These are phyloP conservation scores for Amaranthus hypochondriacus DNA, from an alignment of 148 eudicot species.

Conservation along the genomic window DNA sequence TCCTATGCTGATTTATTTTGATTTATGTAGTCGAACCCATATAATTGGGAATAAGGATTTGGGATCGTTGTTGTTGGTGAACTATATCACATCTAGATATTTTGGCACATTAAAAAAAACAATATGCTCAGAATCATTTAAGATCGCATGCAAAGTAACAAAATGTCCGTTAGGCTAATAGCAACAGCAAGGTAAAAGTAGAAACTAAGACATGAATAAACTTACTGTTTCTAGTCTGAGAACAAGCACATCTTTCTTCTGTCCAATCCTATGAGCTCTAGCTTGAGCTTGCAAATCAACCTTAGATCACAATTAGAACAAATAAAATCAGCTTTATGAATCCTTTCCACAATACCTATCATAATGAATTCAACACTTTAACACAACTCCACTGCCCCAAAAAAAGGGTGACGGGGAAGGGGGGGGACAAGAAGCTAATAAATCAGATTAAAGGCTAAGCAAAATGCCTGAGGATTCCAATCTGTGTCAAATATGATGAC, in stretches of 20 bases:
- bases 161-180: neutral
- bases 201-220: neutral
- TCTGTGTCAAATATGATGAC: slow-evolving; percentile 99
- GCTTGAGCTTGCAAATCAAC: slow-evolving; percentile 99
- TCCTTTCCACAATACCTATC: neutral
- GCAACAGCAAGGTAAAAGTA: neutral
- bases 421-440: too few species aligned
- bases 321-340: slow-evolving; percentile 5
- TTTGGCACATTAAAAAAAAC: neutral
- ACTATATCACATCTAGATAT: neutral
- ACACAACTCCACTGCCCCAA: neutral
- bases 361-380: neutral
- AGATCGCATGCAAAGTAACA: neutral
- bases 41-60: too few species aligned
- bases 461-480: slow-evolving; percentile 96
- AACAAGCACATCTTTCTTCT: slow-evolving; percentile 98
- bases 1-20: too few species aligned
- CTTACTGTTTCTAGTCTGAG: slow-evolving; percentile 95
- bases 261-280: slow-evolving; percentile 99
- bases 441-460: neutral
- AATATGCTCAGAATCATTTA: neutral
- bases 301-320: slow-evolving; percentile 32
- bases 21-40: too few species aligned
- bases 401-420: neutral
- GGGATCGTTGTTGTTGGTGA: neutral